Conservation (phyloP, 352 stramenopile species). For the Albugo laibachii region DNA sequence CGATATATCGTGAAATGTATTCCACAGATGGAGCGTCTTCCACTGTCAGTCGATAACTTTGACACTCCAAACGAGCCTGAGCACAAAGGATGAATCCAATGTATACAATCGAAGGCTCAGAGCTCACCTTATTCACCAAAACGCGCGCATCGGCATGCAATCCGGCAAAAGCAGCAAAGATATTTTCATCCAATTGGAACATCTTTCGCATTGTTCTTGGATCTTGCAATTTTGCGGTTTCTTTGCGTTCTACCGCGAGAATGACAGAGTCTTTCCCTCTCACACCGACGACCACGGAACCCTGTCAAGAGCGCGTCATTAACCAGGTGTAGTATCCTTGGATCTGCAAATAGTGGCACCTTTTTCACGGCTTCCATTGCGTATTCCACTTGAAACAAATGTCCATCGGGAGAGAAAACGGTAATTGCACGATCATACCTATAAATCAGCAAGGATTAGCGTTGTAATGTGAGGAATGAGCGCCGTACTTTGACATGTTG, state of each 20-base stretch:
- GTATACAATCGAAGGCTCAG: background rate
- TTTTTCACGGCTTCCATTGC: slow-evolving; percentile 98
- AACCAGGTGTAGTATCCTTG: background rate
- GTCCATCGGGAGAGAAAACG: slow-evolving; percentile 97
- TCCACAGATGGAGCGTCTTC: slow-evolving; percentile 89
- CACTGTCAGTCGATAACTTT: slow-evolving; percentile 96
- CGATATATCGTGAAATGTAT: slow-evolving; percentile 95
- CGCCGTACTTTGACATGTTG: slow-evolving; percentile 1
- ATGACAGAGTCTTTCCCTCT: slow-evolving; percentile 92
- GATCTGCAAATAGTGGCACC: slow-evolving; percentile 10
- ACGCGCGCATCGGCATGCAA: slow-evolving; percentile 96
- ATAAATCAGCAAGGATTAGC: background rate
- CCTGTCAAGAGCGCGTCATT: slow-evolving; percentile 15
- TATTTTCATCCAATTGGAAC: slow-evolving; percentile 95
- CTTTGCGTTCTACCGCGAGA: slow-evolving; percentile 82
- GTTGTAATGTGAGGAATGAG: background rate
- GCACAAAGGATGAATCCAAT: background rate
- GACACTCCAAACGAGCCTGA: slow-evolving; percentile 86
- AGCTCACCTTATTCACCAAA: slow-evolving; percentile 87
- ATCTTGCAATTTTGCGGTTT: slow-evolving; percentile 89
- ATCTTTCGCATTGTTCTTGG: slow-evolving; percentile 98
- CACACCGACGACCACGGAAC: slow-evolving; percentile 93
- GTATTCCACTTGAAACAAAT: slow-evolving; percentile 99
- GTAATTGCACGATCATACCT: slow-evolving; percentile 99
- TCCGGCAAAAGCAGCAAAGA: slow-evolving; percentile 95